These are phyloP conservation scores for Naganishia randhawae DNA, from an alignment of 768 basidiomycete genomes.

Conservation along the genomic window DNA sequence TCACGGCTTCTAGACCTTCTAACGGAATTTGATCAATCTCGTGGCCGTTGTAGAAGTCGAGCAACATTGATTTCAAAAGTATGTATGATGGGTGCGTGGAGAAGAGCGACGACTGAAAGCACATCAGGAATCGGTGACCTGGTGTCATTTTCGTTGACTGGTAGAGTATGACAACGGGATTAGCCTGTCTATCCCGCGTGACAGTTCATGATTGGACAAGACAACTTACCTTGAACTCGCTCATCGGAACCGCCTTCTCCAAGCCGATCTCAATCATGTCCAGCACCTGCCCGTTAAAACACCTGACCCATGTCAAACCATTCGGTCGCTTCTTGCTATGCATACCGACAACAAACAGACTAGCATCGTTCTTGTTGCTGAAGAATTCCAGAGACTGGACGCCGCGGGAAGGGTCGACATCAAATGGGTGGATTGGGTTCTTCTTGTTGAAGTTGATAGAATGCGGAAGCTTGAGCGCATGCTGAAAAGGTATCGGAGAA, in stretches of 20 bases:
- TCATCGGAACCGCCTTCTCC: constrained; percentile 72
- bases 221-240: constrained; percentile 70
- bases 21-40: constrained; percentile 77
- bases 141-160: constrained; percentile 84
- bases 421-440: constrained; percentile 85
- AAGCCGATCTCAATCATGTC: constrained; percentile 96
- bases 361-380: constrained; percentile 88
- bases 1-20: constrained; percentile 43
- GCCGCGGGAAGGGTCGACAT: constrained; percentile 56
- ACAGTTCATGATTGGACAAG: background rate
- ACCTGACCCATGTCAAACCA: constrained; percentile 75
- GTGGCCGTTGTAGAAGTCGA: constrained; percentile 83
- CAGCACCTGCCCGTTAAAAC: constrained; percentile 76
- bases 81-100: constrained; percentile 87
- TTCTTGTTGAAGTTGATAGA: constrained; percentile 91
- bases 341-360: constrained; percentile 82
- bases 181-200: background rate
- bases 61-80: constrained; percentile 84
- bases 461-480: constrained; percentile 87
- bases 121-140: constrained; percentile 86
- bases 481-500: constrained; percentile 55
- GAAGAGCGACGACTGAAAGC: constrained; percentile 92
- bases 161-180: background rate
- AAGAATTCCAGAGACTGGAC: constrained; percentile 77
- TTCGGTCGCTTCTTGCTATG: constrained; percentile 92